Conservation (phyloP, 169 alveolate genomes). For the Plasmodium cynomolgi region DNA sequence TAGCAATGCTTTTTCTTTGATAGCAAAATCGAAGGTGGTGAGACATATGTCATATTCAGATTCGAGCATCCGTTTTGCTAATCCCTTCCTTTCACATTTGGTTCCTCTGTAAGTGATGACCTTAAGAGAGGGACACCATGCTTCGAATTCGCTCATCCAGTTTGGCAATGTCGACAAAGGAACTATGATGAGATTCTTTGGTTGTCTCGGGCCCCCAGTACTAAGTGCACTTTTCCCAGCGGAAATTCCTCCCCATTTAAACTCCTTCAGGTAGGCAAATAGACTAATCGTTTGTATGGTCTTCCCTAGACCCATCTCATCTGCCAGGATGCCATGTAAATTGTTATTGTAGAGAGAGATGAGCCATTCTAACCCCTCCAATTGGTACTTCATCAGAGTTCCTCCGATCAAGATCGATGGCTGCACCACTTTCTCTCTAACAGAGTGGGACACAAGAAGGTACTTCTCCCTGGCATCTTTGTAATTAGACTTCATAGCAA, state of each 20-base stretch:
- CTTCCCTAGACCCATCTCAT: constrained; percentile 99
- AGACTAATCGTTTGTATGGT: constrained; percentile 97
- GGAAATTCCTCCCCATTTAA: constrained; percentile 61
- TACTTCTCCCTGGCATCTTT: constrained; percentile 80
- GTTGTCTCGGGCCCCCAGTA: neutral
- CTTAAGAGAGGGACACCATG: constrained; percentile 95
- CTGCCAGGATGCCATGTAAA: constrained; percentile 97
- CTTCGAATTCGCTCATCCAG: constrained; percentile 96
- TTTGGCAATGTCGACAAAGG: constrained; percentile 97
- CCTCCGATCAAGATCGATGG: constrained; percentile 83
- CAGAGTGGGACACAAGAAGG: constrained; percentile 92
- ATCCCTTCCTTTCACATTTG: constrained; percentile 90
- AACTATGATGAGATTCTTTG: constrained; percentile 92
- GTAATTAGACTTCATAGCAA: neutral
- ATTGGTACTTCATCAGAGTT: constrained; percentile 91
- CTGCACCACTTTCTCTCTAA: constrained; percentile 91
- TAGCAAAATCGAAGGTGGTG: constrained; percentile 78
- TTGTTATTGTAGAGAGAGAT: constrained; percentile 95
- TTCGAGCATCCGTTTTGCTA: constrained; percentile 66
- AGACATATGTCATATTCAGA: constrained; percentile 73
- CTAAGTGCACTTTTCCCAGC: neutral
- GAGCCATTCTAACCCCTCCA: constrained; percentile 95
- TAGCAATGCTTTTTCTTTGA: constrained; percentile 52
- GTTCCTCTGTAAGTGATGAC: constrained; percentile 96
- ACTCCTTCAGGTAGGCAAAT: constrained; percentile 92